Evolutionary conservation across 2,329 filamentous ascomycete species (phyloP), one percentile per base, ranked within the genome.

Genomic region (Aspergillus sojae): DNA sequence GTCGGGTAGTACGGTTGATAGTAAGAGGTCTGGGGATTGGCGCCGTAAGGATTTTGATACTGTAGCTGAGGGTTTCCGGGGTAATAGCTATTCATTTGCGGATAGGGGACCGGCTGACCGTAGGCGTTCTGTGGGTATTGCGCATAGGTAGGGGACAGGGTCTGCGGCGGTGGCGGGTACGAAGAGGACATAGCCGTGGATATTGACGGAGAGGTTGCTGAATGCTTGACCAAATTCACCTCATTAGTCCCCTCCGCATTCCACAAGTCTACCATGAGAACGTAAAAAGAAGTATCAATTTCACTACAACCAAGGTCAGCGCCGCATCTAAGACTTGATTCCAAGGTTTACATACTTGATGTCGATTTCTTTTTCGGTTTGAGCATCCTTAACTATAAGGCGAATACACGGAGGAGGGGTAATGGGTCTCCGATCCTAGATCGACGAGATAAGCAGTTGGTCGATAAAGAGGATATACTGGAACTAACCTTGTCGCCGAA

Each of bases 361-460:
- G 76, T 95, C 91, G 50, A 96, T 86, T 75, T 96, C 93, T 73
- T 92, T 89, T 26, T 91, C 89, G 0, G 92, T 94, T 19, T 80
- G 79, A 48, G 85, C 82, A 77, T 97, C 92, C 65, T 85, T 88
- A 58, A 98, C 90, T 45, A 95, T 84, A 14, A 98, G 86, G 67
- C 91, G 87, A 58, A 98, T 91, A 78, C 94, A 97, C 3, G 95
- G 94, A 26, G 95, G 95, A 16, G 95, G 94, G 32, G 95, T 98
- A 71, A 99, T 97, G 30, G 95, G 95, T 67, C 95, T 87, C 68
- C 95, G 91, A 78, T 99, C 95, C 91, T 96, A 63, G 63, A 55
- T 30, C 19, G 19, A 63, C 57, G 66, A 65, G n/a, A 16, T 26
- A 39, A 36, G 32, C 11, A 9, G 19, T 21, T 10, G 9, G 55